Conservation (phyloP, 176 grass and related monocot genomes). For the Ampelocalamus luodianensis region DNA sequence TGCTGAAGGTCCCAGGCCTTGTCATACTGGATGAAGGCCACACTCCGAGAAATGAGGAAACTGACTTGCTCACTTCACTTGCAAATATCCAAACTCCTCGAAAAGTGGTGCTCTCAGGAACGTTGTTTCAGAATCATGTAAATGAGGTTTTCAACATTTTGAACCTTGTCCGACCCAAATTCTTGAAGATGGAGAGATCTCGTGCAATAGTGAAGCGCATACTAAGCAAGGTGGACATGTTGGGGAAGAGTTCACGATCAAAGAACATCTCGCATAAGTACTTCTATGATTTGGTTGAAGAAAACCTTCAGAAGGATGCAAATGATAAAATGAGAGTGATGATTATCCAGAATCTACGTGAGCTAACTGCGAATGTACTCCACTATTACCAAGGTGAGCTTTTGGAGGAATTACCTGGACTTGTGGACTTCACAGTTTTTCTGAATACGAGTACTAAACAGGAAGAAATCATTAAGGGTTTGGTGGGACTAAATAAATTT, state of each 20-base stretch:
- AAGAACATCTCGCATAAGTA: constrained; percentile 39
- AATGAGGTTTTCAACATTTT: constrained; percentile 90
- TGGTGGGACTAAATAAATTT: constrained; percentile 49
- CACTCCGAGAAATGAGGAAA: constrained; percentile 79
- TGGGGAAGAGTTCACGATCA: constrained; percentile 45
- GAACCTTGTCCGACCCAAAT: constrained; percentile 78
- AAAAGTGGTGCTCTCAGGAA: constrained; percentile 93
- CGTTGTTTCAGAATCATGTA: constrained; percentile 86
- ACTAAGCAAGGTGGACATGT: constrained; percentile 67
- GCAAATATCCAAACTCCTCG: constrained; percentile 68
- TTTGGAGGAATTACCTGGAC: constrained; percentile 75
- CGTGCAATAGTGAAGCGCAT: constrained; percentile 67
- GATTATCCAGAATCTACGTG: constrained; percentile 71
- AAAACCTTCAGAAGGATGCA: constrained; percentile 64
- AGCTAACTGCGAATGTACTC: constrained; percentile 73
- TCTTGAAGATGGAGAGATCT: constrained; percentile 63
- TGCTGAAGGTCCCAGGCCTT: constrained; percentile 71
- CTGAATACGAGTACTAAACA: constrained; percentile 63
- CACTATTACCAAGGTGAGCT: constrained; percentile 85
- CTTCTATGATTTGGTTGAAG: constrained; percentile 82
- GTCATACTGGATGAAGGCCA: constrained; percentile 94
- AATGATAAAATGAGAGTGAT: constrained; percentile 57
- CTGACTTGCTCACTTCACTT: constrained; percentile 68
- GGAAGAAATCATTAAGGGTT: constrained; percentile 47
- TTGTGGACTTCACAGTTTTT: constrained; percentile 75